Conservation (phyloP, 169 alveolate genomes). For the Miamiensis avidus region DNA sequence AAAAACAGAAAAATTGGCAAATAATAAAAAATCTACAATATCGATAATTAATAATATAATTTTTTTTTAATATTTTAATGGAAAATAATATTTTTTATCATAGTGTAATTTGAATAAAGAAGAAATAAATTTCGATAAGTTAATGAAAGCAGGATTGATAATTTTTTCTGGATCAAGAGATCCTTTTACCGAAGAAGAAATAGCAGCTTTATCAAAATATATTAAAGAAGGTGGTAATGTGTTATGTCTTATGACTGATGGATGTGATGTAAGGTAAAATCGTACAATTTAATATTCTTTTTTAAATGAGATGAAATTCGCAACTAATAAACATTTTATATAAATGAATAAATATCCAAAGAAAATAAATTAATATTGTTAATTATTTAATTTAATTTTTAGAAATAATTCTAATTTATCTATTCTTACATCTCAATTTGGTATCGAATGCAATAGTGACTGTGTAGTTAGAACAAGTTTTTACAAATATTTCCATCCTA, state of each 20-base stretch:
- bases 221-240: slow-evolving; percentile 75
- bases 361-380: background rate
- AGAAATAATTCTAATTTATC: slow-evolving; percentile 65
- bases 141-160: slow-evolving; percentile 62
- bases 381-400: background rate
- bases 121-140: slow-evolving; percentile 57
- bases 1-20: background rate
- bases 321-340: background rate
- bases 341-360: background rate
- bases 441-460: slow-evolving; percentile 75
- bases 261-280: slow-evolving; percentile 71
- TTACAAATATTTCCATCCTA: slow-evolving; percentile 83
- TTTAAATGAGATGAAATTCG: background rate
- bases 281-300: too few species aligned
- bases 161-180: slow-evolving; percentile 76
- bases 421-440: slow-evolving; percentile 71
- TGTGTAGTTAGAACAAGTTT: slow-evolving; percentile 78
- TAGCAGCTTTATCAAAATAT: slow-evolving; percentile 68
- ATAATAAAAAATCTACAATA: background rate
- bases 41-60: background rate
- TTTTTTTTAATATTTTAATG: background rate
- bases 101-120: slow-evolving; percentile 60
- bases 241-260: slow-evolving; percentile 67
- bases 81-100: slow-evolving; percentile 11
- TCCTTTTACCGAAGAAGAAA: slow-evolving; percentile 70